phyloP scores from a whole-genome alignment of 495 filamentous ascomycete genomes.

The Xylaria venustula region DNA sequence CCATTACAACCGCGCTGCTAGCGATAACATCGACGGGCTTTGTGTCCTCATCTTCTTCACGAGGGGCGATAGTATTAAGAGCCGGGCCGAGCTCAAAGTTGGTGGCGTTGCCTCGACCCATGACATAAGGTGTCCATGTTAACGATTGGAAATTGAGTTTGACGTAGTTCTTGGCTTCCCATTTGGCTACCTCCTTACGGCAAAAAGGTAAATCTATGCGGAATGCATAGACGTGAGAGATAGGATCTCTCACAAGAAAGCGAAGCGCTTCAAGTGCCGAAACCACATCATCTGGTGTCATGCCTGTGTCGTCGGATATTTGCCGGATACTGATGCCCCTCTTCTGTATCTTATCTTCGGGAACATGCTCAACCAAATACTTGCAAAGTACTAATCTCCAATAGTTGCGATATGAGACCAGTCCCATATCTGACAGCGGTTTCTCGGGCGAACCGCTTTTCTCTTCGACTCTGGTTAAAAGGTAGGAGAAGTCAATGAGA shows the following conservation, averaged over 20 bases:
- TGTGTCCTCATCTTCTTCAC: conserved; percentile 65
- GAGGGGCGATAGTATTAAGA: conserved; percentile 83
- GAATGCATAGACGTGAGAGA: conserved; percentile 83
- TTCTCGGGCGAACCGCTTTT: conserved; percentile 98
- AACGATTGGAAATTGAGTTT: conserved; percentile 78
- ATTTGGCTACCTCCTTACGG: conserved; percentile 76
- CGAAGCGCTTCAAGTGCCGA: conserved; percentile 87
- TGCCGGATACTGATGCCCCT: conserved; percentile 69
- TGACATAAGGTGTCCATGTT: conserved; percentile 97
- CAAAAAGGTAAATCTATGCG: conserved; percentile 81
- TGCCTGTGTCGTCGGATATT: conserved; percentile 87
- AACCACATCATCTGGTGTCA: conserved; percentile 95
- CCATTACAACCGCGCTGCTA: conserved; percentile 32
- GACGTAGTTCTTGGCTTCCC: conserved; percentile 83
- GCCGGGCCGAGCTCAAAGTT: conserved; percentile 80
- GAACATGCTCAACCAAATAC: conserved; percentile 59
- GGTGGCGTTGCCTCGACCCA: conserved; percentile 81
- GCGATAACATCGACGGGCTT: conserved; percentile 36
- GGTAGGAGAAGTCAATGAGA: conserved; percentile 96
- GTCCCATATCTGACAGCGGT: conserved; percentile 93
- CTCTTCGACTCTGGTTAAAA: conserved; percentile 86
- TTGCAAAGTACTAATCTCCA: conserved; percentile 84
- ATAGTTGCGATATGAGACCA: conserved; percentile 96
- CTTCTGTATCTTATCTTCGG: conserved; percentile 51
- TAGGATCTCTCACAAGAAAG: conserved; percentile 83